Evolutionary conservation across 148 eudicot genomes (phyloP).

Genomic region (Rhododendron vialii): DNA sequence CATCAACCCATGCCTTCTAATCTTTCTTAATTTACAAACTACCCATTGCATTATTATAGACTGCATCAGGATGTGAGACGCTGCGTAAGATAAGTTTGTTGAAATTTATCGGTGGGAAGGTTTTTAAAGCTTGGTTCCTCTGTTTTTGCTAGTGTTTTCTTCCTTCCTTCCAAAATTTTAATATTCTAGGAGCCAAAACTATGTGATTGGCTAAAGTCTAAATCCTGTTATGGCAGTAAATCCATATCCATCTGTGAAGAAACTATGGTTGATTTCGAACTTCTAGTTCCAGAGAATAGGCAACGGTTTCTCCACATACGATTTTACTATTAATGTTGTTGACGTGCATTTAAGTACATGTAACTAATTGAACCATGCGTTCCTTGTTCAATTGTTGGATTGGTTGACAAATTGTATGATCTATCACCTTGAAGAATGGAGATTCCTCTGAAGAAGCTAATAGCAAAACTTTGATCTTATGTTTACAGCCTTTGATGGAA

Average conservation of each 20-base stretch:
- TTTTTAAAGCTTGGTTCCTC: not conserved
- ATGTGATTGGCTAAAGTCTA: not conserved
- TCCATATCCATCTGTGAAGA: too few relatives aligned
- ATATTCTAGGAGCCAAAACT: not conserved
- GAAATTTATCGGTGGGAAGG: not conserved
- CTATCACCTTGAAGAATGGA: not conserved
- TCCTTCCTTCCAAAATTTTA: not conserved
- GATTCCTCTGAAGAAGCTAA: not conserved
- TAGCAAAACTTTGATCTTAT: not conserved
- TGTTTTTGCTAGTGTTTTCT: not conserved
- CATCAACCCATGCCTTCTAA: not conserved
- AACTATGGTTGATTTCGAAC: not conserved
- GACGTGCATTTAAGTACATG: not conserved
- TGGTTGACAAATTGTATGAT: not conserved
- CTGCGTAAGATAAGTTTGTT: not conserved
- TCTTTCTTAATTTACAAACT: not conserved
- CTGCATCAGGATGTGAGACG: too few relatives aligned
- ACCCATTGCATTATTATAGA: not conserved
- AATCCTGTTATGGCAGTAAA: not conserved
- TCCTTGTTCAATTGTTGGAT: constrained; percentile 3
- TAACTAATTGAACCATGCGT: not conserved
- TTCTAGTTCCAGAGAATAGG: not conserved
- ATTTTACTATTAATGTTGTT: not conserved
- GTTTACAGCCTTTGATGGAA: constrained; percentile 73
- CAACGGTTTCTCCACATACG: not conserved